Evolutionary conservation across 495 filamentous ascomycete species (phyloP).

Genomic region (Daldinia vernicosa): DNA sequence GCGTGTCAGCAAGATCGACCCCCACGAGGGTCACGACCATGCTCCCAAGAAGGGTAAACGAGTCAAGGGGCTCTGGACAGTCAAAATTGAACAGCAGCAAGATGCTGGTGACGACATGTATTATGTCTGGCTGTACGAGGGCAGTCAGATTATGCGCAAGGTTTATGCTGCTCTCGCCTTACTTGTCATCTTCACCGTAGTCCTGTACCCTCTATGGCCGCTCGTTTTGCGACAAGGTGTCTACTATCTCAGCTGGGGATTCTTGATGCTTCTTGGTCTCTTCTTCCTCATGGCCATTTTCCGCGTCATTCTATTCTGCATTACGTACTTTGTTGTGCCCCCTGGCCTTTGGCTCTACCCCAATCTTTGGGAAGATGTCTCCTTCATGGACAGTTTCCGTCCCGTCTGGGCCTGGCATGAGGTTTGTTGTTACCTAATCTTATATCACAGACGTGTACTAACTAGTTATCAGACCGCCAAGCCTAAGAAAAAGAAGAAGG

Average conservation of each 20-base stretch:
- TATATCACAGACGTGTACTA: constrained; percentile 34
- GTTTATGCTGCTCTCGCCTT: constrained; percentile 87
- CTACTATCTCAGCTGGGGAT: constrained; percentile 96
- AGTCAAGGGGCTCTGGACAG: constrained; percentile 94
- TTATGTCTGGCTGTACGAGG: constrained; percentile 97
- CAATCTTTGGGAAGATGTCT: constrained; percentile 98
- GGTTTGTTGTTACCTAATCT: constrained; percentile 61
- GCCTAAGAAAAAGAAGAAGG: constrained; percentile 74
- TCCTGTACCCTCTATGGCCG: constrained; percentile 98
- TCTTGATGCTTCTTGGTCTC: constrained; percentile 87
- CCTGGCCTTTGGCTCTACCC: constrained; percentile 98
- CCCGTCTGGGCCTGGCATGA: constrained; percentile 99
- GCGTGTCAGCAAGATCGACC: constrained; percentile 85
- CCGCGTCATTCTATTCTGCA: constrained; percentile 91
- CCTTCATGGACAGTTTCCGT: constrained; percentile 97
- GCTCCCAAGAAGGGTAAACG: constrained; percentile 80
- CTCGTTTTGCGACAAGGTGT: constrained; percentile 89
- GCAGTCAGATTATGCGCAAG: constrained; percentile 90
- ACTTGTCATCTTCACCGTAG: constrained; percentile 80
- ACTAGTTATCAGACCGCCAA: constrained; percentile 52
- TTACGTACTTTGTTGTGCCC: constrained; percentile 84
- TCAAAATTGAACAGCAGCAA: constrained; percentile 96
- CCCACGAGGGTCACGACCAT: constrained; percentile 74
- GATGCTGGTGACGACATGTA: constrained; percentile 89
- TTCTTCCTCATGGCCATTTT: constrained; percentile 99